Conservation (phyloP, 345 rosid genomes). For the Triadica sebifera region DNA sequence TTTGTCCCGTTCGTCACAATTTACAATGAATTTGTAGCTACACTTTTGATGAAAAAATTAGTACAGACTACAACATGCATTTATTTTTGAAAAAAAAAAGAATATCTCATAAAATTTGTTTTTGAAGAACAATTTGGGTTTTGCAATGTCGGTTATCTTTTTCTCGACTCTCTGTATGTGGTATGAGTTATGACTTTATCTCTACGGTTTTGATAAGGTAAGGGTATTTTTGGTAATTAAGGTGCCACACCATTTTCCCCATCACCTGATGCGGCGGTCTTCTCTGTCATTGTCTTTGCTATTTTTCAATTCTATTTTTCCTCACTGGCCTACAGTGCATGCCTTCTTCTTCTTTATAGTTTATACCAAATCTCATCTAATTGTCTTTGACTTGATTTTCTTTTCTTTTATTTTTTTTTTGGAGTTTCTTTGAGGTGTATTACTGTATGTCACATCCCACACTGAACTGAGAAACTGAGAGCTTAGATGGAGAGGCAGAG, state of each 20-base stretch:
- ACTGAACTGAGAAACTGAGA: not conserved
- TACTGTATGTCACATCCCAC: slow-evolving; percentile 1
- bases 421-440: not conserved
- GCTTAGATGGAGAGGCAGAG: slow-evolving; percentile 72
- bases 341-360: not conserved
- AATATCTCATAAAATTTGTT: too few relatives aligned
- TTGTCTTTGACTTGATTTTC: not conserved
- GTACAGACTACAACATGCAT: too few relatives aligned
- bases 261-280: not conserved
- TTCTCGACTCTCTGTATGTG: not conserved
- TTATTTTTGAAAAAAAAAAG: too few relatives aligned
- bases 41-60: too few relatives aligned
- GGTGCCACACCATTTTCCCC: not conserved
- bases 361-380: not conserved
- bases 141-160: not conserved
- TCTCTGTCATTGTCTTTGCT: not conserved
- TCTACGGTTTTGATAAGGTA: not conserved
- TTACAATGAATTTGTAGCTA: too few relatives aligned
- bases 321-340: not conserved
- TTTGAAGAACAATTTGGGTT: too few relatives aligned
- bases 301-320: not conserved
- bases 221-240: slow-evolving; percentile 1
- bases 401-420: not conserved
- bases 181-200: not conserved
- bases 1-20: too few relatives aligned